Evolutionary conservation across 768 basidiomycete genomes (phyloP), one percentile per base, ranked within the genome.

Genomic region (Agaricus bisporus): DNA sequence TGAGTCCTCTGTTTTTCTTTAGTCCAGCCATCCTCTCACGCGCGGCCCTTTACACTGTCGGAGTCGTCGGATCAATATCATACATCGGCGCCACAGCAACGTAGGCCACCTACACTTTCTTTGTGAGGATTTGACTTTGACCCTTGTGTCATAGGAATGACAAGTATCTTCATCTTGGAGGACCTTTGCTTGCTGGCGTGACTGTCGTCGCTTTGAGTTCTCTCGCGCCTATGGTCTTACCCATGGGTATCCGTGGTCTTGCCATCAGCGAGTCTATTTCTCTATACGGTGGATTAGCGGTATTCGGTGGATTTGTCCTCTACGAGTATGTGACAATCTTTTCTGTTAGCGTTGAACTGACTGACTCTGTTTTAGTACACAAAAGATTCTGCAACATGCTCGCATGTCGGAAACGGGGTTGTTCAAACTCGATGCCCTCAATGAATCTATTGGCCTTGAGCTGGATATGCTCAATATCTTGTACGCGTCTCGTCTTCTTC

Each of bases 391-490:
- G 54, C 73, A 81, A 22, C 82, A 93, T 59, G 91, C 83, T 41
- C 80, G 88, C 18, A 65, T 88, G 66, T 86, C 82, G 17, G 85
- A 91, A 63, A 70, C 72, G 57, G 89, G 91, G 43, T 59, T 67
- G 37, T 79, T 88, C 62, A 73, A 78, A 42, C 74, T 77, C 28
- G 92, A 95, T 67, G 83, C 92, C 6, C 70, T 94, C 60, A 84
- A 75, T 49, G 91, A 92, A 68, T 79, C 88, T 5, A 81, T 92
- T 51, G 75, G 81, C 41, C 74, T 93, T 48, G 85, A 93, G 64
- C 77, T 94, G 50, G 88, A 92, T 62, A 86, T 92, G 80, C 81
- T 95, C 64, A 93, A 94, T 68, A 91, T 94, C 47, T 92, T 92
- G 86, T 88, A 61, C 58, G 83, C 70, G 4, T 9, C 2, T 41